Evolutionary conservation across 495 filamentous ascomycete species (phyloP), one percentile per base, ranked within the genome.

Genomic region (Penicillium argentinense): DNA sequence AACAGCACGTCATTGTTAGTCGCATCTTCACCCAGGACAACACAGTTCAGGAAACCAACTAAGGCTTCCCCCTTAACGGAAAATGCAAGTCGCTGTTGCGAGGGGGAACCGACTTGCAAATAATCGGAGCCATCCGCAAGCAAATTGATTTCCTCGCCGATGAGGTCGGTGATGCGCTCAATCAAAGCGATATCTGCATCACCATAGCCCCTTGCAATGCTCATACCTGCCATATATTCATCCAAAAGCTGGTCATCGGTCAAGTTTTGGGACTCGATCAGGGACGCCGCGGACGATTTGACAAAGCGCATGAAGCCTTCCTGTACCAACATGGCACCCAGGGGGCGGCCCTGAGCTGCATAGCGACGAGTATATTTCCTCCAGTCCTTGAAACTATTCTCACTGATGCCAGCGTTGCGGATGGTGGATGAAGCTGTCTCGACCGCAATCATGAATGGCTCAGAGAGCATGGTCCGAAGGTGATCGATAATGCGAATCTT

Each of bases 121-220:
- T 95, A 96, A 64, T 97, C 92, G 2, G 89, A 83, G 28, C 85
- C 87, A 33, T 89, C 88, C 57, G 96, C 91, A n/a, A 97, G 73
- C 32, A 89, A 77, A 49, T 81, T 79, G 74, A 97, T 89, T 57
- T 90, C 83, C 41, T 95, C 87, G 12, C 79, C 77, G 41, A 89
- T 84, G 51, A 95, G 78, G 14, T 84, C 82, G 5, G 87, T 81
- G 42, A 92, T 75, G 3, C 81, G 72, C 59, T 92, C 85, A 32
- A 95, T 72, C 24, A 80, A 54, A 25, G 67, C 43, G 22, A 66
- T 57, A 22, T 69, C 67, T 7, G 62, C 60, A 28, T 64, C 51
- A 48, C 78, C 54, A 29, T 79, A 50, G 60, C 77, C 57, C 51
- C 78, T 52, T 37, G 82, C 59, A 64, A 79, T 68, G 32, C 74